phyloP scores from a whole-genome alignment of 345 rosid species.

The Syzygium oleosum region DNA sequence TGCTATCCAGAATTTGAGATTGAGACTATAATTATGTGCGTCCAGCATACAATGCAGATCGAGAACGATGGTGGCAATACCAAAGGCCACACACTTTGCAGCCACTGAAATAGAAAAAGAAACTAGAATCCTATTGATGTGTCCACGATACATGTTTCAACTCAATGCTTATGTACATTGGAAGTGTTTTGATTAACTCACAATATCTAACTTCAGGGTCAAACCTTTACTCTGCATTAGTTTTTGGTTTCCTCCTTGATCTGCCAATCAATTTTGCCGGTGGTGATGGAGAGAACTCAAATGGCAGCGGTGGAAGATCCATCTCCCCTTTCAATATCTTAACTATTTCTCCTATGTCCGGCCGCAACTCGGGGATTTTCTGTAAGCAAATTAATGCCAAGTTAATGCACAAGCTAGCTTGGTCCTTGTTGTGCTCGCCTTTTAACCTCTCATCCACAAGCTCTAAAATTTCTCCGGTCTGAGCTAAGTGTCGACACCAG shows the following conservation, averaged over 20 bases:
- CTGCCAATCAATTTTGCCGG: conserved; percentile 56
- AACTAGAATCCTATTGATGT: neutral
- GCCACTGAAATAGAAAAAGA: neutral
- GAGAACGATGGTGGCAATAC: neutral
- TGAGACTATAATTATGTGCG: neutral
- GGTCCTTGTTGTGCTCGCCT: conserved; percentile 60
- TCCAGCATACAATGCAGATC: neutral
- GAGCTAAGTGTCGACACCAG: conserved; percentile 95
- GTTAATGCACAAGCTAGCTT: conserved; percentile 82
- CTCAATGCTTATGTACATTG: neutral
- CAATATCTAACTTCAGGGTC: neutral
- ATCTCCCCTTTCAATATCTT: conserved; percentile 83
- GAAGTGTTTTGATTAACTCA: neutral
- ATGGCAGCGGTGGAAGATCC: conserved; percentile 57
- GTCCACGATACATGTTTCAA: neutral
- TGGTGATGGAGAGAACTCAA: conserved; percentile 91
- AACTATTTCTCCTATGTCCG: conserved; percentile 71
- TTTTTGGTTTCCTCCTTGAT: conserved; percentile 45
- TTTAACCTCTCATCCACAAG: conserved; percentile 84
- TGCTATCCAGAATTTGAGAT: neutral
- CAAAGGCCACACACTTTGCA: neutral
- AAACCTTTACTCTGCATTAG: conserved; percentile 29
- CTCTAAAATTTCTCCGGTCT: conserved; percentile 69
- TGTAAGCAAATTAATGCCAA: conserved; percentile 79
- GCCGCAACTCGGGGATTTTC: conserved; percentile 82